These are phyloP conservation scores for Euphrasia confusa DNA, from an alignment of 257 asterid species.

Conservation along the genomic window DNA sequence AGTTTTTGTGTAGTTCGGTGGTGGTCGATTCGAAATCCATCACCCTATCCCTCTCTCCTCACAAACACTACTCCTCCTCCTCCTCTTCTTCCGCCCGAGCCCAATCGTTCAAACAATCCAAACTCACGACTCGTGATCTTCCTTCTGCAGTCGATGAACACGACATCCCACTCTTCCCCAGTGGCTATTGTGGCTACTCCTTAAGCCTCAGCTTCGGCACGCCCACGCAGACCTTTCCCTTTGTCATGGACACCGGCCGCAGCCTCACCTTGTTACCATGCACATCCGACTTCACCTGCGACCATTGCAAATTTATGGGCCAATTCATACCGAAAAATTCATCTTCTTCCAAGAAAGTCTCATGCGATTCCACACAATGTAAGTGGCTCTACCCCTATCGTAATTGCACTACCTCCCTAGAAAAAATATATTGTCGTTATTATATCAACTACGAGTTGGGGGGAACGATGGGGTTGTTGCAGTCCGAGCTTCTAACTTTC, in stretches of 20 bases:
- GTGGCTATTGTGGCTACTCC: constrained; percentile 30
- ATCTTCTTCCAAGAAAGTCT: constrained; percentile 26
- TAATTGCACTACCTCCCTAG: no score
- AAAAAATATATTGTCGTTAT: no score
- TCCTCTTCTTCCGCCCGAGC: constrained; percentile 24
- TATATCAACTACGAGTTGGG: no score
- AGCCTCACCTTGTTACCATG: constrained; percentile 45
- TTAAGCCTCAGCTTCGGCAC: constrained; percentile 38
- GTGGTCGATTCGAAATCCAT: neutral
- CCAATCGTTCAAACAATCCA: neutral
- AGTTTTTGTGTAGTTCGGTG: no score
- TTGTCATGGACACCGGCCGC: constrained; percentile 40
- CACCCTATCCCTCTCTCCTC: constrained; percentile 22
- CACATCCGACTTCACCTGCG: constrained; percentile 26
- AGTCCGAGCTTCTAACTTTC: no score
- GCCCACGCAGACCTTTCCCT: constrained; percentile 36
- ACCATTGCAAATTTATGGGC: constrained; percentile 26
- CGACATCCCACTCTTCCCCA: constrained; percentile 24
- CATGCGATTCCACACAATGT: constrained; percentile 32
- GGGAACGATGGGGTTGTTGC: no score
- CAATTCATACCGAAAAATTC: constrained; percentile 28
- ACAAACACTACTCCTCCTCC: constrained; percentile 5
- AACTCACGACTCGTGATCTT: no score
- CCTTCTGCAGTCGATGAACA: no score
- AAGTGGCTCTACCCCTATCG: constrained; percentile 15